Evolutionary conservation across 139 green algal species (phyloP), one percentile per base, ranked within the genome.

Genomic region (Klebsormidium nitens): DNA sequence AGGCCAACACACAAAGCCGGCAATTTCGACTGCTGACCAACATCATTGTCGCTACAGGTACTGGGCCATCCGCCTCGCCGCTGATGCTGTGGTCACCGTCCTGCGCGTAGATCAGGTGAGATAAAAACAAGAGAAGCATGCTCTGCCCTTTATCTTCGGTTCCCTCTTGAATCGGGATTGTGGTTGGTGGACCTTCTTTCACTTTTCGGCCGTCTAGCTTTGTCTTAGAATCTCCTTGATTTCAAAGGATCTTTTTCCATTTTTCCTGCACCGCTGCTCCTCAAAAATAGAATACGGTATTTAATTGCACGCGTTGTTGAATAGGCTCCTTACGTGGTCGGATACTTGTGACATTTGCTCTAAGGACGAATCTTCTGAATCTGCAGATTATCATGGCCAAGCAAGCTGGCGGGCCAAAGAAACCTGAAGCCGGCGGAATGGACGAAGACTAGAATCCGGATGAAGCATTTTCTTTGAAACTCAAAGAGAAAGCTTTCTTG

Each of bases 61-160:
- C 86, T 98, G 93, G 93, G 93, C 88, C 3, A 77, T 98, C 36
- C 90, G 90, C 81, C 84, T 97, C 40, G 87, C 92, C 2, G 82
- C 87, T 6, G 93, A 98, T 49, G 94, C 93, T 5, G 93, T 90
- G 2, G 69, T 72, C 23, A 98, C 93, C 1, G 87, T 98, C n/a
- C 85, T 98, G 56, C 85, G 89, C 23, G 92, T 98, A 34, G 93
- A 98, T 73, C 89, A 98, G 81, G 97, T 98, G 74, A 96, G 34
- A 14, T 71, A 8, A 8, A 23, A 14, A 14, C 55, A 47, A 23
- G 55, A 29, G 55, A 29, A 38, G 31, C 29, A 8, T 32, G 14
- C 11, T 63, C 14, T 14, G 14, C 46, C 23, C 23, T 55, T 55
- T 29, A 63, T 8, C 32, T 47, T 63, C 14, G 55, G 32, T 63